Evolutionary conservation across 192 early-diverging fungal genomes (phyloP).

Genomic region (Linnemannia schmuckeri): DNA sequence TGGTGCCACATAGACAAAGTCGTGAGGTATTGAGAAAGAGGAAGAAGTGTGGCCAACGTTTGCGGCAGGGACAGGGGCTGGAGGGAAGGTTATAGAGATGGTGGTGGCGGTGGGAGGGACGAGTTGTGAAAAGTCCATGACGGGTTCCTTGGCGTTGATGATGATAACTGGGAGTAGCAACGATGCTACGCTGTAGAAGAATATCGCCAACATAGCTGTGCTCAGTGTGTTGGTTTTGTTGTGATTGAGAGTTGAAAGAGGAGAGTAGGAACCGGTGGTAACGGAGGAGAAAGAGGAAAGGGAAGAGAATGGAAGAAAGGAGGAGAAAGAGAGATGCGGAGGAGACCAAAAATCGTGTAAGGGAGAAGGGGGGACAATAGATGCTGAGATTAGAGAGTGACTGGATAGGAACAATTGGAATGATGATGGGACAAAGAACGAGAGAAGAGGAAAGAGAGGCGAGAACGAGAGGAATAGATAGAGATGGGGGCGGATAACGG

Average conservation of each 20-base stretch:
- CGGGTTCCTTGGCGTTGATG: constrained; percentile 30
- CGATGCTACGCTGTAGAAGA: constrained; percentile 24
- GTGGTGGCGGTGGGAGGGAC: constrained; percentile 15
- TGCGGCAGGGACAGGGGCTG: neutral
- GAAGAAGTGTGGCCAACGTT: neutral
- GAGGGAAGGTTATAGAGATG: constrained; percentile 2
- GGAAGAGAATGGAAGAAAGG: neutral
- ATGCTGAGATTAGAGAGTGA: neutral
- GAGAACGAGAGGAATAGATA: neutral
- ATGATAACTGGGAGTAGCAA: constrained; percentile 20
- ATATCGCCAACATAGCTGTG: constrained; percentile 12
- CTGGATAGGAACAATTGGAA: no score
- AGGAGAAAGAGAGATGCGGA: neutral
- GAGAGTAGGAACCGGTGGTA: neutral
- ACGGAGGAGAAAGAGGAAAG: neutral
- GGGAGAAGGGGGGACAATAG: neutral
- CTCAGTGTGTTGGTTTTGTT: neutral
- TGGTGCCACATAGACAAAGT: neutral
- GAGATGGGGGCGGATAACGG: neutral
- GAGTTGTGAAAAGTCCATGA: constrained; percentile 25
- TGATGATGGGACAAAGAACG: neutral
- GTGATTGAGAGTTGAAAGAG: neutral
- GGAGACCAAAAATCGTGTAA: neutral
- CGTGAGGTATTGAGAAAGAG: neutral
- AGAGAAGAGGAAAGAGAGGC: neutral